Conservation (phyloP, 768 basidiomycete genomes). For the Tricholoma saponaceum region DNA sequence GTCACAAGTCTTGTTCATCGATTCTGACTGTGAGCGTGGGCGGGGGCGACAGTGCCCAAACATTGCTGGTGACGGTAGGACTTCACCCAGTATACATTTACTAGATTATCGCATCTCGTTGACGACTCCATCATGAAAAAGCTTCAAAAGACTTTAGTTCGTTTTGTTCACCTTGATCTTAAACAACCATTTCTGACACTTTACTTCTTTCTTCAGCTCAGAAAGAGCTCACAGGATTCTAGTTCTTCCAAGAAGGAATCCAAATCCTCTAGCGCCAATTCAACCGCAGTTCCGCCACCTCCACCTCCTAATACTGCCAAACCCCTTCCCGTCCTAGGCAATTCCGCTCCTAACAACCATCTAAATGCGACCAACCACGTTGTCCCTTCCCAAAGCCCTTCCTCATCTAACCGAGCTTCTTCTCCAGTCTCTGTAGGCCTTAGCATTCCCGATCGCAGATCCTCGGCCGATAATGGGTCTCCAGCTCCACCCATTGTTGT, state of each 20-base stretch:
- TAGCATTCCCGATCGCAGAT: conserved; percentile 57
- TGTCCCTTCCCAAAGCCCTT: conserved; percentile 35
- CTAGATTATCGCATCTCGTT: conserved; percentile 1
- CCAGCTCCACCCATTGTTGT: conserved; percentile 82
- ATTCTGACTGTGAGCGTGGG: conserved; percentile 28
- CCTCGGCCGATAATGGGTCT: conserved; percentile 38
- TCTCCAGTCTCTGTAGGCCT: conserved; percentile 35
- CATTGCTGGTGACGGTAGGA: conserved; percentile 10
- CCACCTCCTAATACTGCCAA: conserved; percentile 65
- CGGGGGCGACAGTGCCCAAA: conserved; percentile 13
- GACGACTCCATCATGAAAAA: conserved; percentile 60
- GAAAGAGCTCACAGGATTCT: conserved; percentile 65
- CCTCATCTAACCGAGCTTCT: conserved; percentile 39
- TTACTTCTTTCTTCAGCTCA: conserved; percentile 42
- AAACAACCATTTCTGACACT: conserved; percentile 15
- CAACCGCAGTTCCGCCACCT: conserved; percentile 43
- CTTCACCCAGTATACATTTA: conserved; percentile 1
- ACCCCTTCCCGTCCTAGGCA: conserved; percentile 53
- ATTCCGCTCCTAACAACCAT: conserved; percentile 29
- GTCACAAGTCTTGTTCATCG: conserved; percentile 37
- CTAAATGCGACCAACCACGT: conserved; percentile 34
- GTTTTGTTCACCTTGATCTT: conserved; percentile 21
- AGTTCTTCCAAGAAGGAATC: conserved; percentile 68
- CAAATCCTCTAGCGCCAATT: conserved; percentile 36
- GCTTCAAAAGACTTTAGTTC: conserved; percentile 78